A percentile compares a stretch with the other conserved stretches of the same genome.
phyloP scores from a whole-genome alignment of 805 yeast genomes.

The Phaffomyces antillensis region DNA sequence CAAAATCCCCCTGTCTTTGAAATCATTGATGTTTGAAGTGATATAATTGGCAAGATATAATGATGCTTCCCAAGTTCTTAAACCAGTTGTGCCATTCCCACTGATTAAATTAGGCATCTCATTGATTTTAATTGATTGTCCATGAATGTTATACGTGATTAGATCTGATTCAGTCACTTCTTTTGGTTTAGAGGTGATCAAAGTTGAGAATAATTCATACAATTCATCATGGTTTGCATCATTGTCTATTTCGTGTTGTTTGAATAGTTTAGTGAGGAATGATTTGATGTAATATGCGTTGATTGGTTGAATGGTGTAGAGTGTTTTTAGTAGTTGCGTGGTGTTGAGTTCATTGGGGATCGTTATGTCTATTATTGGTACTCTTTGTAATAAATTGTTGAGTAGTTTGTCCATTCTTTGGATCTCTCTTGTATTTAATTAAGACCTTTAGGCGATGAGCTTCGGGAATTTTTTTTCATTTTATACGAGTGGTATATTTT shows the following conservation, averaged over 20 bases:
- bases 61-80: conserved; percentile 93
- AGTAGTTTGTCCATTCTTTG: conserved; percentile 12
- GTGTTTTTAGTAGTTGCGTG: conserved; percentile 12
- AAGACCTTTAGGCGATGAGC: not conserved
- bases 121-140: conserved; percentile 28
- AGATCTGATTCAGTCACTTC: conserved; percentile 24
- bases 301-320: conserved; percentile 16
- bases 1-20: conserved; percentile 32
- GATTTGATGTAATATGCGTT: conserved; percentile 48
- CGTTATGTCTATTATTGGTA: conserved; percentile 10
- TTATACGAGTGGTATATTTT: too few relatives aligned
- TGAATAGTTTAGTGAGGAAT: conserved; percentile 30
- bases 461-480: not conserved
- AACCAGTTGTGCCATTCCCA: conserved; percentile 80
- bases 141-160: conserved; percentile 25
- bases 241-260: conserved; percentile 28
- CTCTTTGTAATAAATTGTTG: conserved; percentile 17
- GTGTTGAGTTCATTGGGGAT: conserved; percentile 12
- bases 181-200: conserved; percentile 22
- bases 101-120: conserved; percentile 63
- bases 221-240: conserved; percentile 37
- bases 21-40: conserved; percentile 8
- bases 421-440: not conserved
- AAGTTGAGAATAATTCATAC: conserved; percentile 25
- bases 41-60: conserved; percentile 53